Base-by-base conservation (phyloP, 2,329 filamentous ascomycete species). In the Tolypocladium cylindrosporum region DNA sequence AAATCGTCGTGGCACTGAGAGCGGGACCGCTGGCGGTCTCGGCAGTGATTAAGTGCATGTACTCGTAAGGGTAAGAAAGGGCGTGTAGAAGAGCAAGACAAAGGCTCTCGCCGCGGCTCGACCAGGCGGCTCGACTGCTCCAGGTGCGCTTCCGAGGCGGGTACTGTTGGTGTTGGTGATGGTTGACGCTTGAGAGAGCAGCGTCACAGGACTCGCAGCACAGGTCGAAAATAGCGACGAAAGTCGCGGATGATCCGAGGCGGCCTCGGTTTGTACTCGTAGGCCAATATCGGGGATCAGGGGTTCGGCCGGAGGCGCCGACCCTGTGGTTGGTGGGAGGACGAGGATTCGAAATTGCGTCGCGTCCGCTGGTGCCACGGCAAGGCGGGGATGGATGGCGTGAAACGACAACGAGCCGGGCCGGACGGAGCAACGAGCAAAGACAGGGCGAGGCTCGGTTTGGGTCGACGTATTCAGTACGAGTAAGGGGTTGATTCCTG, bases 311-410 rank as follows among this genome's bases (percentile, higher is more conserved):
- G 59, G 37, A 39, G 37, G 37, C 37, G 11, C 10, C 21, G 4
- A 45, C 42, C 10, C 5, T 27, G 45, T 48, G 45, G 45, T 48
- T 48, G 45, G 59, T 56, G 58, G 58, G 56, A 50, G 54, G 60
- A 39, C 58, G 60, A 60, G 60, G 60, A 59, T 59, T 60, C 57
- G 65, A 68, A 68, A 68, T 68, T 68, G 64, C 66, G 65, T 59
- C 62, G 61, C 59, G 59, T 27, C 27, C n/a, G 48, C 48, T 51
- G 48, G 48, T 51, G 48, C 27, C 48, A 51, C 48, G 48, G 48
- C 48, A 34, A 34, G 48, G 48, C 48, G 48, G 48, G 48, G 48
- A 51, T n/a, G 27, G 48, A 19, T 50, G 45, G 48, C 48, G 48
- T 60, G 59, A 60, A 60, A 57, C 59, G 57, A 34, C 48, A 51